Base-by-base conservation (phyloP, 1,284 basidiomycete genomes). In the Rhodotorula sp. region DNA sequence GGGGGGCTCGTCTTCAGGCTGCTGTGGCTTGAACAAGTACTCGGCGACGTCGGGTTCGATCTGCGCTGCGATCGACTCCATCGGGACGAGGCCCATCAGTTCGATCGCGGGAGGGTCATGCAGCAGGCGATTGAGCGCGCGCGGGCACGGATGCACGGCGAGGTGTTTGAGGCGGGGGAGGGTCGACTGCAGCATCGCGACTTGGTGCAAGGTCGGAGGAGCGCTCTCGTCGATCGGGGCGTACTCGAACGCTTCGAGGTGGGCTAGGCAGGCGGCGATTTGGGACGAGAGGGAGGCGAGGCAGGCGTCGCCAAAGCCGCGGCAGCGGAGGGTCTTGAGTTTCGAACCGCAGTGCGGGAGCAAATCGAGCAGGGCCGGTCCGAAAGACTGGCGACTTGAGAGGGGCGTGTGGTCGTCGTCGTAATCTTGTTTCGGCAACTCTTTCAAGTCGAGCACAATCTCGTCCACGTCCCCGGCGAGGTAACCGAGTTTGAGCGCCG, bases 391-490 rank as follows among this genome's bases (percentile, higher is more conserved):
- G 4, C 34, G 16, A 18, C 39, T 3, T 5, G 43, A 18, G 20
- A 10, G 21, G 8, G 3, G 16, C 29, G 52, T 26, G 29, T 34
- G 29, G 18, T 61, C 49, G 23, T 52, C 43, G 20, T 52, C n/a
- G 14, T 18, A 23, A 15, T 20, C 29, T 12, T 54, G 43, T 6
- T 51, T 51, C 58, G 14, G 34, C 43, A 34, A 21, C 29, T 64
- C 58, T 34, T 64, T 67, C 29, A 71, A 23, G 52, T 71, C 62
- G n/a, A 71, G 29, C 31, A 71, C 23, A n/a, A 71, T 23, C 62
- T 71, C 65, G 16, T 62, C 62, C 23, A 67, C 58, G 7, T n/a
- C 57, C 10, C 56, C 65, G 14, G 49, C 64, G 18, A 64, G 31
- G 26, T 10, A 6, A 0, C 51, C 69, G 1, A n/a, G 31, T 34